These are phyloP conservation scores for Pinus albicaulis DNA, from an alignment of 75 land plant genomes.

Conservation along the genomic window DNA sequence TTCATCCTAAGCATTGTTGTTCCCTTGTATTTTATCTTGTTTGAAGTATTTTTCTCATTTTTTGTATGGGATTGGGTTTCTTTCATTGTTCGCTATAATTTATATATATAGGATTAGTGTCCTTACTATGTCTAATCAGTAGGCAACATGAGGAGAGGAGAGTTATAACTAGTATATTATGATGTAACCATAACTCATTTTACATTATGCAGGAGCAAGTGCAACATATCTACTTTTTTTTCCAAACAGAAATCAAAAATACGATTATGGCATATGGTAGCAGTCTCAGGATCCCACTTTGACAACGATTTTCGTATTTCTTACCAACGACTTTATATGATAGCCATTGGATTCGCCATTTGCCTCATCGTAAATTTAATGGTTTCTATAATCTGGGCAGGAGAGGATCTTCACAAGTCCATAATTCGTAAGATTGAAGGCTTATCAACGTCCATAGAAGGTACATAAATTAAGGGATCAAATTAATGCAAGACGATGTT, in stretches of 20 bases:
- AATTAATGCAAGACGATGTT: no score
- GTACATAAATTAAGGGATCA: no score
- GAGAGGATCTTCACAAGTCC: conserved; percentile 59
- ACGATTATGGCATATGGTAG: conserved; percentile 52
- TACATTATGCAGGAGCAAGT: background rate
- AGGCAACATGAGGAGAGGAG: no score
- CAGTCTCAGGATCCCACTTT: conserved; percentile 35
- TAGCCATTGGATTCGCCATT: conserved; percentile 39
- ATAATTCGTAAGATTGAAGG: conserved; percentile 22
- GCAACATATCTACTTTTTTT: conserved; percentile 30
- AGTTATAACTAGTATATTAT: no score
- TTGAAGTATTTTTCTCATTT: no score
- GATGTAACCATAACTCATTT: background rate
- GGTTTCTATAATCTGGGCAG: conserved; percentile 55
- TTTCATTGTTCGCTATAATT: no score
- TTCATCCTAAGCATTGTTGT: no score
- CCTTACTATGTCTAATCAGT: no score
- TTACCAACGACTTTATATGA: conserved; percentile 30
- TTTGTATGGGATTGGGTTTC: no score
- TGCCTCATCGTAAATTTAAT: conserved; percentile 35
- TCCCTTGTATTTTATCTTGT: no score
- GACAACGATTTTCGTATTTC: conserved; percentile 20
- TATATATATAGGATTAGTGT: no score
- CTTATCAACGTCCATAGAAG: conserved; percentile 41
- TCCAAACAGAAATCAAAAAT: conserved; percentile 40